Base-by-base conservation (phyloP, 177 flowering plant species). In the Telopea speciosissima region DNA sequence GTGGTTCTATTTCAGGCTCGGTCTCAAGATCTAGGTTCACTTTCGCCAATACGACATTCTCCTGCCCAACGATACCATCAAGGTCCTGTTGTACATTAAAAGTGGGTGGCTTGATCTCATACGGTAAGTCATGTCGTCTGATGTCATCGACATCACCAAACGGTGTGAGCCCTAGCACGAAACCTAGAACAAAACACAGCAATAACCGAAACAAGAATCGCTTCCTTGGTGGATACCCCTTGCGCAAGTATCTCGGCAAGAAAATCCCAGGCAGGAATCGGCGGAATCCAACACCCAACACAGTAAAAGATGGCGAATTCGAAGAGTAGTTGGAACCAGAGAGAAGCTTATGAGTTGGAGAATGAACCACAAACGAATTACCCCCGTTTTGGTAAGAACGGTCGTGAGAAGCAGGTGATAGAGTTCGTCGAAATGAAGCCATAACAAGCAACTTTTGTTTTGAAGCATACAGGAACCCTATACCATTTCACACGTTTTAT, bases 101-200 rank as follows among this genome's bases (percentile, higher is more conserved):
- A 24, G 76, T 76, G 1, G 81, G 80, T 3, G 84, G 82, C 40
- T 70, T 83, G 75, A 80, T 72, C 77, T 81, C 89, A 54, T 80
- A 79, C 0, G 85, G 77, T 42, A 81, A 75, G 61, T 78, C 80
- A 7, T 69, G 79, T 14, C 28, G 62, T 13, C 21, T 70, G 58
- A 78, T 54, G 31, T 81, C 83, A 24, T 71, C 81, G 5, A 81
- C 74, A 26, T 76, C 72, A 19, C 79, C 79, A 65, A 83, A 86
- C 7, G 96, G 94, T 19, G 81, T 67, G 74, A 90, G 73, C 17
- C 97, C 97, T 12, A 85, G 54, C 24, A 91, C 62, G 71, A 89
- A 79, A 21, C 97, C 97, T 5, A 88, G 2, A 9, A 84, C 22
- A 79, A 91, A 89, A 70, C 82, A 87, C 12, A 86, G 0, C 13